phyloP scores from a whole-genome alignment of 129 eudicot species.

The Cynara cardunculus region DNA sequence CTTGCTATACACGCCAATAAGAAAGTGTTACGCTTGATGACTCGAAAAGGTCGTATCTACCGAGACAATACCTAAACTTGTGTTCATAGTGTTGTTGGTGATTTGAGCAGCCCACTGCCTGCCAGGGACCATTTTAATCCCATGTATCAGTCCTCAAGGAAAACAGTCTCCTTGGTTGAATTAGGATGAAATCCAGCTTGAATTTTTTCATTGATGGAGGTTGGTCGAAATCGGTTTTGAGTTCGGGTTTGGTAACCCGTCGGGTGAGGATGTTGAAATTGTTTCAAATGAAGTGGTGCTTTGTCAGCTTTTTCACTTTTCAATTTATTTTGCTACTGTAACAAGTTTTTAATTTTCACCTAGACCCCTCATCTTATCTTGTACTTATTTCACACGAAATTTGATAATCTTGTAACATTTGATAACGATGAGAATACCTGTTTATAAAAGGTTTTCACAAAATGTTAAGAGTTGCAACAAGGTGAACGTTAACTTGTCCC shows the following conservation, averaged over 20 bases:
- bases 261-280: background rate
- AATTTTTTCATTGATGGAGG: background rate
- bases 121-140: constrained; percentile 62
- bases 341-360: background rate
- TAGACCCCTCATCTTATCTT: no score
- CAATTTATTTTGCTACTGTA: background rate
- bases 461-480: background rate
- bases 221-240: background rate
- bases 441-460: no score
- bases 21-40: no score
- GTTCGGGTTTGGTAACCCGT: background rate
- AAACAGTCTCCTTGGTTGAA: constrained; percentile 72
- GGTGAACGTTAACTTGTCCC: background rate
- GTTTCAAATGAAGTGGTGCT: background rate
- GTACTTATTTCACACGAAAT: no score
- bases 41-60: constrained; percentile 75
- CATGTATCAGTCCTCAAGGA: constrained; percentile 68
- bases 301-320: background rate
- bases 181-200: background rate
- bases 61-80: constrained; percentile 72
- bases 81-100: constrained; percentile 53
- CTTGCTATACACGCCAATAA: no score
- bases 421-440: no score
- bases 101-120: constrained; percentile 74
- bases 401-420: no score